Base-by-base conservation (phyloP, 306 rosid genomes). In the Ormosia emarginata region DNA sequence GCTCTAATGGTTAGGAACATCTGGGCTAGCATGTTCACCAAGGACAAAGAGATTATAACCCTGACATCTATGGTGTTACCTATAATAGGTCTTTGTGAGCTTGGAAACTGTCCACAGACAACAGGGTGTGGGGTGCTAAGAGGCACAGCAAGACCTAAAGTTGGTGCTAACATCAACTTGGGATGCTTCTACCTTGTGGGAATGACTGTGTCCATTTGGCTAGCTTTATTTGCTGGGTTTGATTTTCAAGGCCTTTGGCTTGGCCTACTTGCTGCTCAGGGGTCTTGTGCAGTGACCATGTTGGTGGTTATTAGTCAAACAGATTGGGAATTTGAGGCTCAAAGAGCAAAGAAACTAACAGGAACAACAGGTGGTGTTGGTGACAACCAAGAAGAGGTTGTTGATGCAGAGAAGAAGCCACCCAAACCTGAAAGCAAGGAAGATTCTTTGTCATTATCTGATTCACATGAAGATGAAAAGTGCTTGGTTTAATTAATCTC, bases 101-200 rank as follows among this genome's bases (percentile, higher is more conserved):
- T 95, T 0, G 99, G 99, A 11, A 95, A 95, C 34, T 95, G 97
- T 57, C 99, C 99, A 2, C 99, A 95, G 66, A 95, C 99, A 17
- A 90, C 99, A 5, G 99, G 99, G 2, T 95, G 99, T 67, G 99
- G 99, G 4, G 97, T 93, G 2, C 74, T 95, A 6, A 88, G 99
- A 74, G 99, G 99, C 5, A 91, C 94, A 1, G 99, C 99, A 14
- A 85, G 99, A 87, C 98, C 98, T 4, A 92, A 89, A 79, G 89
- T 90, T 2, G 99, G 94, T 7, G 99, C 99, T 1, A 84, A 92
- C 29, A 89, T 95, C 49, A 95, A 95, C 84, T 59, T 95, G 81
- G 91, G 97, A 1, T 91, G 99, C 68, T 95, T 95, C 62, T 95
- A 95, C 80, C 74, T 91, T 12, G 95, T 95, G 52, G 99, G 99